A percentile compares a stretch with the other conserved stretches of the same genome.
These are phyloP conservation scores for Trebouxiophyceae sp. DNA, from an alignment of 163 green algal genomes.

Conservation along the genomic window DNA sequence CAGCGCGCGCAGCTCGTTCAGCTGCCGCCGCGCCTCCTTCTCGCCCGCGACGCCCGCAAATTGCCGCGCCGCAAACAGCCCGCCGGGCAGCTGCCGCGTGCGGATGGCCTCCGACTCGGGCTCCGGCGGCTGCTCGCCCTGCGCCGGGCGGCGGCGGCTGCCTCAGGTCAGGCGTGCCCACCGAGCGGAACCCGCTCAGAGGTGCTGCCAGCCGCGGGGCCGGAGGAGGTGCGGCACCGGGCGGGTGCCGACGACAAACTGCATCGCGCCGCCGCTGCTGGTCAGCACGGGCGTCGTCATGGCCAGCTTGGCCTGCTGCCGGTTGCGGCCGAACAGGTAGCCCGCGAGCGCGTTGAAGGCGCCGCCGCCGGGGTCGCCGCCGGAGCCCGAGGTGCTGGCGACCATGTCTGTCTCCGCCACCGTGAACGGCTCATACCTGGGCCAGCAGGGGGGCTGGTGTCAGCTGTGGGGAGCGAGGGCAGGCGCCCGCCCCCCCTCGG, in stretches of 20 bases:
- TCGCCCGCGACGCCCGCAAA: constrained; percentile 15
- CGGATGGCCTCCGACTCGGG: constrained; percentile 8
- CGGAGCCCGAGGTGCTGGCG: not conserved
- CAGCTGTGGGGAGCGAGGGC: not conserved
- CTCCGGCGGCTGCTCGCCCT: not conserved
- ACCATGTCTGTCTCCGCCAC: constrained; percentile 30
- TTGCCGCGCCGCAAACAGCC: constrained; percentile 4
- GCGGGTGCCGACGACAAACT: constrained; percentile 19
- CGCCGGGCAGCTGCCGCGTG: constrained; percentile 2
- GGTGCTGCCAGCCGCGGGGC: not conserved
- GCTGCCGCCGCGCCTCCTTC: not conserved
- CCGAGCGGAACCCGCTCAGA: not conserved
- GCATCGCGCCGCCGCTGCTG: constrained; percentile 21
- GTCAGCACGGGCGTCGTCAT: constrained; percentile 48
- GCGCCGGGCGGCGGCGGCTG: no score
- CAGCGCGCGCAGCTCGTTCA: constrained; percentile 4
- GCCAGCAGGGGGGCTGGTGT: not conserved
- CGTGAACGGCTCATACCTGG: constrained; percentile 30
- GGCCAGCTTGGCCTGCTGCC: constrained; percentile 20
- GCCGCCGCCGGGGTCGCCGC: not conserved
- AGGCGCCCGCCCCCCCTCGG: not conserved
- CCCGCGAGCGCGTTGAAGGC: constrained; percentile 34
- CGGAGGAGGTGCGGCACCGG: not conserved
- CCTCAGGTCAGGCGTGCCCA: not conserved
- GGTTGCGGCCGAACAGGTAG: constrained; percentile 39